These are phyloP conservation scores for Evansstolkia leycettana DNA, from an alignment of 495 filamentous ascomycete genomes.

Conservation along the genomic window DNA sequence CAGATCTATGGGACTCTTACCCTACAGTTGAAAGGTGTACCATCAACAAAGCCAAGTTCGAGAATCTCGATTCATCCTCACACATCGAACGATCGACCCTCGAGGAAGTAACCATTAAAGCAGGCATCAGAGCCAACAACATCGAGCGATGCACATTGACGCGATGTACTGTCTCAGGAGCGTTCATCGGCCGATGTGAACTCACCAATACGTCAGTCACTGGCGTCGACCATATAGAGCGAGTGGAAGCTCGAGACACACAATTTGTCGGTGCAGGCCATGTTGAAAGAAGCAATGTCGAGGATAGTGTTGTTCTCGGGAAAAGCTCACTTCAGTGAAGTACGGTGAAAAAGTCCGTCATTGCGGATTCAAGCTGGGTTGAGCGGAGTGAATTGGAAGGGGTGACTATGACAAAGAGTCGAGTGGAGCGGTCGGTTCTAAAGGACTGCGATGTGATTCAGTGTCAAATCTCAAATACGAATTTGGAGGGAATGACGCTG, in stretches of 20 bases:
- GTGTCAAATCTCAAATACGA: conserved; percentile 15
- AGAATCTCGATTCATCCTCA: conserved; percentile 1
- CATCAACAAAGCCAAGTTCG: conserved; percentile 2
- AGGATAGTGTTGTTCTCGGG: conserved; percentile 11
- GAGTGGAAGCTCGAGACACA: not conserved
- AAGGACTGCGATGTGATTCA: conserved; percentile 19
- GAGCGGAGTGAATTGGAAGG: conserved; percentile 10
- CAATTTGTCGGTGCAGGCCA: not conserved
- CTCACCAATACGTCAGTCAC: not conserved
- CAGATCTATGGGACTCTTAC: conserved; percentile 5
- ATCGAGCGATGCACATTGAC: not conserved
- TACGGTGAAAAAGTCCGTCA: conserved; percentile 6
- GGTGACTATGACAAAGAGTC: conserved; percentile 6
- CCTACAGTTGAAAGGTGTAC: conserved; percentile 4
- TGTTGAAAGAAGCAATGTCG: not conserved
- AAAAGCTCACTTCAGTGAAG: conserved; percentile 7
- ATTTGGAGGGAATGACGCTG: conserved; percentile 20
- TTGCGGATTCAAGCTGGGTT: conserved; percentile 6
- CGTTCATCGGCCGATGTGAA: not conserved
- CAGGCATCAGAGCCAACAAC: not conserved
- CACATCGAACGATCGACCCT: conserved; percentile 1
- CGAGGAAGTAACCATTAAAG: not conserved
- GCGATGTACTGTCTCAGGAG: not conserved
- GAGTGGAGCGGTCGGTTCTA: conserved; percentile 8
- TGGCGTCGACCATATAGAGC: not conserved